Base-by-base conservation (phyloP, 2,329 filamentous ascomycete genomes). In the Huntiella abstrusa region DNA sequence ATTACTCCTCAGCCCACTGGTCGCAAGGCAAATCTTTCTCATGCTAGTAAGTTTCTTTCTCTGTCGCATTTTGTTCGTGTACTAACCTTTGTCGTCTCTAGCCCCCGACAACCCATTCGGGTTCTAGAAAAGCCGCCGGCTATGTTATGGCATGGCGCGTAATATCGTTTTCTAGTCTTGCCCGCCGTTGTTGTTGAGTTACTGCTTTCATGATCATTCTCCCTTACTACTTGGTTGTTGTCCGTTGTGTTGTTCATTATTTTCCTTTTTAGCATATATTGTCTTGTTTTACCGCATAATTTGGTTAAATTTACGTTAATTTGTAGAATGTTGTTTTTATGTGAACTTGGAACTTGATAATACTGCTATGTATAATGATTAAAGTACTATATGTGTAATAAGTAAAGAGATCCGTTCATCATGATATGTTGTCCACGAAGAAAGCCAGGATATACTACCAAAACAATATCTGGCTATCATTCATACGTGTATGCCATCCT, bases 1-100 rank as follows among this genome's bases (percentile, higher is more conserved):
- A 64, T 96, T 55, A 70, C 74, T 51, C 77, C 87, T 28, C 91
- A 96, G 65, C 73, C 85, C 22, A 98, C 91, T 5, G 91, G 91
- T 52, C 70, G 82, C 55, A 77, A 83, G 66, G 91, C 91, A 48
- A 95, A 96, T 60, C 70, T 98, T 54, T 72, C 83, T 45, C 83
- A 92, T 75, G 91, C 91, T 57, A 98, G 88, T 96, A 79, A 81
- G 88, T 17, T 36, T 17, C 7, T 33, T 7, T 13, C 8, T 16
- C 22, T 15, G 28, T 22, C n/a, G 22, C 4, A 5, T 4, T 7
- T 34, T 2, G 15, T 36, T 17, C n/a, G 12, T 5, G 15, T 5
- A 7, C 8, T 40, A 37, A 46, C 32, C 41, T 32, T 3, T 8
- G 4, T 58, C 39, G 43, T 22, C 16, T 11, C 38, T 34, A 71